phyloP scores from a whole-genome alignment of 2,329 filamentous ascomycete species.

The Aspergillus versicolor region DNA sequence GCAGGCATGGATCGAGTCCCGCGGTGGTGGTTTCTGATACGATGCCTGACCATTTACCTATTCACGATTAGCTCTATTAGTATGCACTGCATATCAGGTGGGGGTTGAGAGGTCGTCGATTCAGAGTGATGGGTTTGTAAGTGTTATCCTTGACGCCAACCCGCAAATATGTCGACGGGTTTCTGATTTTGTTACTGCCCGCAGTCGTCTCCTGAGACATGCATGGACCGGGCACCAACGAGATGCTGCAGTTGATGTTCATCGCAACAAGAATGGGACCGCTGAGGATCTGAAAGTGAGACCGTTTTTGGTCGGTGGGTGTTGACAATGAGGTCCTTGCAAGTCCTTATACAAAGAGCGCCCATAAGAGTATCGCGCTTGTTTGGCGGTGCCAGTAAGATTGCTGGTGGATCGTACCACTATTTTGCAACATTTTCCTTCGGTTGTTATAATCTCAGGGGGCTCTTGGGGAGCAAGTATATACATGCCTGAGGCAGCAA shows the following conservation, averaged over 20 bases:
- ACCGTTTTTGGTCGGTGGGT: background rate
- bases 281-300: background rate
- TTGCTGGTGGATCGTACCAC: too few relatives aligned
- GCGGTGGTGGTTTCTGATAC: background rate
- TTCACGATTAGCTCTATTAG: background rate
- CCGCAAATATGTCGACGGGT: too few relatives aligned
- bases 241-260: background rate
- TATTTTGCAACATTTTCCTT: too few relatives aligned
- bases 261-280: background rate
- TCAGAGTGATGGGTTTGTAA: background rate
- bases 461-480: too few relatives aligned
- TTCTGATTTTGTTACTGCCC: background rate
- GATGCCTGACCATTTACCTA: background rate
- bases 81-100: background rate
- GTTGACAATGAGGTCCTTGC: background rate
- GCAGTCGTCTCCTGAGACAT: slow-evolving; percentile 3
- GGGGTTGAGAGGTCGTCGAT: background rate
- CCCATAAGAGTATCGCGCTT: too few relatives aligned
- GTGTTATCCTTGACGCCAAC: background rate
- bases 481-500: slow-evolving; percentile 4
- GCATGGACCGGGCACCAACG: background rate
- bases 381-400: too few relatives aligned
- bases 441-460: too few relatives aligned
- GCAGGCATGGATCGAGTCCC: background rate
- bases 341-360: too few relatives aligned